Evolutionary conservation across 2,329 filamentous ascomycete genomes (phyloP), one percentile per base, ranked within the genome.

Genomic region (Ophiocordyceps sinensis): DNA sequence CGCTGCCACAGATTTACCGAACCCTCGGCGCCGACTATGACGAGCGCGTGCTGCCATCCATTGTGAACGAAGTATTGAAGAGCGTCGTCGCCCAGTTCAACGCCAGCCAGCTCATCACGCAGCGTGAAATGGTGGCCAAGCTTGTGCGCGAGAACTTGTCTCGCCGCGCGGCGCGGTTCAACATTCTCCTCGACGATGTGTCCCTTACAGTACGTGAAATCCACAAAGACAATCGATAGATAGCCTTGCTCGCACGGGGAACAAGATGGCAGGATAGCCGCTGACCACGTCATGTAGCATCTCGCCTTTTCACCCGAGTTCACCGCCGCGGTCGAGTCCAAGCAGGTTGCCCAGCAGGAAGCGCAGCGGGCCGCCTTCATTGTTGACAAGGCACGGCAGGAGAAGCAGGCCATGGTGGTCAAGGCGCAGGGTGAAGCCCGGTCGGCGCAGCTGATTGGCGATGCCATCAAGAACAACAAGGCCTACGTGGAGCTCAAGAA

Each of bases 21-120:
- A 98, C 91, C 1, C 75, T 98, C 30, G 91, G 91, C 41, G 81
- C 80, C 43, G 91, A 98, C 66, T 98, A 96, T 60, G 91, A 98
- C 56, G 91, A 98, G 76, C 75, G 91, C 45, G 87, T 98, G 35
- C 72, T 98, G 47, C 91, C 91, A 7, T 95, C 88, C 12, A 98
- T 98, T 55, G 91, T 96, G 47, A 98, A 98, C 58, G 91, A 98
- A 70, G 91, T 98, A 34, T 66, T 98, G 56, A 98, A 98, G 79
- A 93, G 87, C 56, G 91, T 98, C 23, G 91, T 98, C 36, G 91
- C 91, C 26, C 91, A 98, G 66, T 98, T 98, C 75, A 96, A 98
- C 55, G 91, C 91, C 51, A 91, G 83, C 57, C 91, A 98, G 68
- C 71, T 98, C 60, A 98, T 98, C 64, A 98, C 91, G 23, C 91